Evolutionary conservation across 352 stramenopile genomes (phyloP).

Genomic region (Globisporangium sylvaticum): DNA sequence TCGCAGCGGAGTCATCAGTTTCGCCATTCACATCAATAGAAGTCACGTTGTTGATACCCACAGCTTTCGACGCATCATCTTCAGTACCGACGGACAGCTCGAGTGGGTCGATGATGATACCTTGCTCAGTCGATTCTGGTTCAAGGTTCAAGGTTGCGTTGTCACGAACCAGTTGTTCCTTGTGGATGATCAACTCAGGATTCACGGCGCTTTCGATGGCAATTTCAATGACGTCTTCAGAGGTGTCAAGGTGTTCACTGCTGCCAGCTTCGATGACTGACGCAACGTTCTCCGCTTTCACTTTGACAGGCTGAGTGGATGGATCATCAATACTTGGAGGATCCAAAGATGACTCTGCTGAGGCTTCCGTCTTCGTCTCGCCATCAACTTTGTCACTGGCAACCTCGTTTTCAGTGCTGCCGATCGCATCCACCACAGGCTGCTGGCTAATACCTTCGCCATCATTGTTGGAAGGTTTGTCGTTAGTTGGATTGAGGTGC

Average conservation of each 20-base stretch:
- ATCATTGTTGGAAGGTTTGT: neutral
- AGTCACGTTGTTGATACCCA: neutral
- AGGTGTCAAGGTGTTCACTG: neutral
- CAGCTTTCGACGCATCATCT: neutral
- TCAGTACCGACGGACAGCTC: neutral
- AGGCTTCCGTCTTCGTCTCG: neutral
- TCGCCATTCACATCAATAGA: neutral
- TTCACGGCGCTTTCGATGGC: slow-evolving; percentile 12
- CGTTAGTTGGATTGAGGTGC: slow-evolving; percentile 5
- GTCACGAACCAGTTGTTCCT: neutral
- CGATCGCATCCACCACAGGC: neutral
- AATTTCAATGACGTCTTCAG: slow-evolving; percentile 12
- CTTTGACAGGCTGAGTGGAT: neutral
- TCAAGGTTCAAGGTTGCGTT: neutral
- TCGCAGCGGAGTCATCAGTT: neutral
- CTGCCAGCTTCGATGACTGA: neutral
- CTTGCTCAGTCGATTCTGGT: neutral
- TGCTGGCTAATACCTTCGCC: neutral
- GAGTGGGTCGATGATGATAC: neutral
- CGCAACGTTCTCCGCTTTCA: neutral
- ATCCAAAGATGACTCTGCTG: neutral
- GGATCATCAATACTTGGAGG: neutral
- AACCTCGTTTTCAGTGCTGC: neutral
- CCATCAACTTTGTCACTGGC: neutral
- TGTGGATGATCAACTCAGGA: slow-evolving; percentile 7